phyloP scores from a whole-genome alignment of 495 filamentous ascomycete genomes.

The Bryoglossum gracile region DNA sequence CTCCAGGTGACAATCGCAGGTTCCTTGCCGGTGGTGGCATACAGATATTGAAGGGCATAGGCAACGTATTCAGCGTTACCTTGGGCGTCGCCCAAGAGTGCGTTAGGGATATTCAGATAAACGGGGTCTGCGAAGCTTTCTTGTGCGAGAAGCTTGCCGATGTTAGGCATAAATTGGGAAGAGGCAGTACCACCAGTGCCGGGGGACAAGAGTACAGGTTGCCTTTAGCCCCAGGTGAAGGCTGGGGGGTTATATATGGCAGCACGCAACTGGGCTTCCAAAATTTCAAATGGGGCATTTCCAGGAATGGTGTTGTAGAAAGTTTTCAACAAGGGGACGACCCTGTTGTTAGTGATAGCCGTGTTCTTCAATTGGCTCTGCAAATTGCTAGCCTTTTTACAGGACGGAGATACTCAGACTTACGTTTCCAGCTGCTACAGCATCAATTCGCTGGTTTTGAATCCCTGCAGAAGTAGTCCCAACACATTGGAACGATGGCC shows the following conservation, averaged over 20 bases:
- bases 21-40: slow-evolving; percentile 27
- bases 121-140: slow-evolving; percentile 34
- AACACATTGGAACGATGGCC: slow-evolving; percentile 14
- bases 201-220: slow-evolving; percentile 38
- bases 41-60: slow-evolving; percentile 42
- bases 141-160: slow-evolving; percentile 34
- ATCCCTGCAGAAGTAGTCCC: slow-evolving; percentile 8
- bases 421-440: slow-evolving; percentile 9
- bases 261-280: slow-evolving; percentile 31
- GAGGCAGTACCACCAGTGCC: slow-evolving; percentile 38
- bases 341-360: slow-evolving; percentile 16
- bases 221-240: slow-evolving; percentile 34
- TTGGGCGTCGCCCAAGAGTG: slow-evolving; percentile 35
- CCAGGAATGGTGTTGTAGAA: slow-evolving; percentile 10
- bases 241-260: slow-evolving; percentile 32
- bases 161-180: slow-evolving; percentile 33
- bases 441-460: slow-evolving; percentile 10
- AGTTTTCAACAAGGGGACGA: slow-evolving; percentile 29
- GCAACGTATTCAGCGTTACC: slow-evolving; percentile 36
- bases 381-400: background rate
- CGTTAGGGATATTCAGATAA: slow-evolving; percentile 42
- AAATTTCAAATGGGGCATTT: slow-evolving; percentile 39
- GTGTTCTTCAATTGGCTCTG: slow-evolving; percentile 12
- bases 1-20: slow-evolving; percentile 42
- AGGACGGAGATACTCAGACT: background rate